Evolutionary conservation across 2,329 filamentous ascomycete genomes (phyloP), one percentile per base, ranked within the genome.

Genomic region (Penicillium hordei): DNA sequence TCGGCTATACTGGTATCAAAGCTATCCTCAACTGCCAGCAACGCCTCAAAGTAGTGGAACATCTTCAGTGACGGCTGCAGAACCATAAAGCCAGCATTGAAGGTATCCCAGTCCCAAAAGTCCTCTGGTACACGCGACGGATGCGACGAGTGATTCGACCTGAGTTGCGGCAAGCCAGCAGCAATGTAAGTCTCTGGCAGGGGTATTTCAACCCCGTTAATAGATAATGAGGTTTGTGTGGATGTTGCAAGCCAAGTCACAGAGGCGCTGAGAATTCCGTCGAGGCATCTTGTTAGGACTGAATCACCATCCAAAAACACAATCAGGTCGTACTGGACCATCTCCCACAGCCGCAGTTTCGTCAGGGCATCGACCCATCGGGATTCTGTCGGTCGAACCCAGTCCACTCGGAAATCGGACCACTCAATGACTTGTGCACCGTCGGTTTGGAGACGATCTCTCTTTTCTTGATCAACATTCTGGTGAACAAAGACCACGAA

Each of bases 261-360:
- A 5, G 23, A 3, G 42, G 23, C 8, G 23, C 8, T 29, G 25
- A 45, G 7, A 5, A 45, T 15, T 2, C 25, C 25, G 5, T 45
- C 42, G 10, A 45, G 7, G 19, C 23, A 29, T 45, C 42, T 45
- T 12, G 15, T 29, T 25, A 59, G 15, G 13, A 59, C 34, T 13
- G 52, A 59, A 33, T 56, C 53, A 1, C 52, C 52, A 34, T 57
- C 53, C 17, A 57, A 45, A 27, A 52, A 57, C 7, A 34, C 17
- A 17, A 59, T 53, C 25, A 49, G 49, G 21, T 59, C 57, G 33
- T 57, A 59, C 10, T 52, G 43, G 17, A 43, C 43, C 15, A 57
- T 33, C 44, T 39, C 46, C 53, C 57, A 59, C 31, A 57, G 25
- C 21, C 52, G 44, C 17, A 57, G n/a, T n/a, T 57, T 56, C 1